Base-by-base conservation (phyloP, 1,284 basidiomycete genomes). In the Wolfiporia cocos region DNA sequence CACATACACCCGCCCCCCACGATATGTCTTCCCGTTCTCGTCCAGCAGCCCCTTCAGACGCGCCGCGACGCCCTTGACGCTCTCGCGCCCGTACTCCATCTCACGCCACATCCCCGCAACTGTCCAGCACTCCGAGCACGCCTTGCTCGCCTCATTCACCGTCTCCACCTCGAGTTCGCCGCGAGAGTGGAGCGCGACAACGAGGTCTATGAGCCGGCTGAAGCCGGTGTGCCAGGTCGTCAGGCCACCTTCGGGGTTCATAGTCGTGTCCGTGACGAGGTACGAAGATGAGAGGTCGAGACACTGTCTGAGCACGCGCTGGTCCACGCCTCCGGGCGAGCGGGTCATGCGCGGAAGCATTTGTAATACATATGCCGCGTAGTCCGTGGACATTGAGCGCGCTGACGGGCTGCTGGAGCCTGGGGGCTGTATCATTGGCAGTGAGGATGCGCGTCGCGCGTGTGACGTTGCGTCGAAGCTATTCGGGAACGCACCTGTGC, bases 121-220 rank as follows among this genome's bases (percentile, higher is more conserved):
- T 14, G 70, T 78, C 86, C 86, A 89, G 60, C 86, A 87, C 58
- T 89, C 86, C 3, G 85, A 86, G 56, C 86, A 88, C 5, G 86
- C 83, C 52, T 74, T 78, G 44, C 81, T 81, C 3, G 82, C 83
- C 31, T 70, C 75, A 53, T 77, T 79, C 33, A 89, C 62, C 2
- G 86, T 88, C 48, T 81, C 81, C 17, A 81, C 66, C 51, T 86
- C 80, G 37, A 88, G 70, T 52, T 84, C 77, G 28, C 69, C 67
- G 37, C 74, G 69, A 17, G 64, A 60, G 55, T 89, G 82, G 24
- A 89, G 69, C 14, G 75, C 81, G 36, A 81, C 68, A 49, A 86
- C 65, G 34, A 88, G 66, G 51, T 88, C 86, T 24, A 86, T 75
- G 18, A 88, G 69, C 10, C 74, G 68, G 57, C 70, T 72, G 52